phyloP scores from a whole-genome alignment of 176 grass and related monocot species.

The Elaeis guineensis region DNA sequence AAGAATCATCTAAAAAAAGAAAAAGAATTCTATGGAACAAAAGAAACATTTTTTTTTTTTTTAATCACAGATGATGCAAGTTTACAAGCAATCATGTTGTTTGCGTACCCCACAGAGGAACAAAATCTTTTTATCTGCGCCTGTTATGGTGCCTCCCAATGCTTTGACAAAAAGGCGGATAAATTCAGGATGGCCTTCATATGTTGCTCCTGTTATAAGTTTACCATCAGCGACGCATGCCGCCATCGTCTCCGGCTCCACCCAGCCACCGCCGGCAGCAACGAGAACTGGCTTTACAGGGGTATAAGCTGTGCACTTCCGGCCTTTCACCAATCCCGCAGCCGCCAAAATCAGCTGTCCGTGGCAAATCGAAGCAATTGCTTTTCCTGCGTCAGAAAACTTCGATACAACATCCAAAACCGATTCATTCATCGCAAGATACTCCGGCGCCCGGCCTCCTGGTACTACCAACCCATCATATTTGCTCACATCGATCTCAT shows the following conservation, averaged over 20 bases:
- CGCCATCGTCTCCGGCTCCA: constrained; percentile 58
- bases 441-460: constrained; percentile 81
- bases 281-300: constrained; percentile 60
- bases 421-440: constrained; percentile 66
- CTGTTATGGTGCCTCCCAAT: constrained; percentile 64
- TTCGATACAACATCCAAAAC: constrained; percentile 48
- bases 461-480: constrained; percentile 87
- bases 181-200: constrained; percentile 66
- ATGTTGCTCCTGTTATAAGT: constrained; percentile 61
- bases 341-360: constrained; percentile 86
- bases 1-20: background rate
- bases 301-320: constrained; percentile 60
- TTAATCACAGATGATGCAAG: too few relatives aligned
- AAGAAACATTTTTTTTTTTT: too few relatives aligned
- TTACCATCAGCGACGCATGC: constrained; percentile 55
- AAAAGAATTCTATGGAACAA: background rate
- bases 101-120: constrained; percentile 90
- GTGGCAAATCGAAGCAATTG: constrained; percentile 83
- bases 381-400: constrained; percentile 46
- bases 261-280: constrained; percentile 76
- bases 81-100: too few relatives aligned
- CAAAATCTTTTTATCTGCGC: constrained; percentile 68
- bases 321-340: constrained; percentile 45
- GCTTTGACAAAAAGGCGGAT: constrained; percentile 74
- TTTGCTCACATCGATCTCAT: constrained; percentile 27